These are phyloP conservation scores for Wallacemonas collosoma DNA, from an alignment of 208 protist species.

Conservation along the genomic window DNA sequence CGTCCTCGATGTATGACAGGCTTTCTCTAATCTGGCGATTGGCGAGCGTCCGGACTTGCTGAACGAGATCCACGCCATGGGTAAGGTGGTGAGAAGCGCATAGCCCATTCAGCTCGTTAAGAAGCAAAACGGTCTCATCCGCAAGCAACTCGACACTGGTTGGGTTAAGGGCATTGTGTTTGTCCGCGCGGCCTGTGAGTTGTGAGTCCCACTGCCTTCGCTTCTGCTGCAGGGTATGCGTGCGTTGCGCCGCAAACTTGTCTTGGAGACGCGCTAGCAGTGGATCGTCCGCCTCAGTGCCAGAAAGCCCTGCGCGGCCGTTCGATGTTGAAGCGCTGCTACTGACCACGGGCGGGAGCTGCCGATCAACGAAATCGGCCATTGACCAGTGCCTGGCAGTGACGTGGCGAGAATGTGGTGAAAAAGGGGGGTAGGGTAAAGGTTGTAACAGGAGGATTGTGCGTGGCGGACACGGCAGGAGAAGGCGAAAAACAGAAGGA, in stretches of 20 bases:
- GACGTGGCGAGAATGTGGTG: too few species aligned
- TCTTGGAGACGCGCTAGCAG: constrained; percentile 51
- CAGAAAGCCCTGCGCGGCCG: neutral
- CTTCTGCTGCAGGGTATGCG: constrained; percentile 34
- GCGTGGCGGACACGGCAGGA: too few species aligned
- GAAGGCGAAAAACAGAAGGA: too few species aligned
- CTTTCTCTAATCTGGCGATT: constrained; percentile 75
- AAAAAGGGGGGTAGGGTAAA: too few species aligned
- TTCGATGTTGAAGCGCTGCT: too few species aligned
- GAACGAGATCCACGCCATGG: constrained; percentile 42
- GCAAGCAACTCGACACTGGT: constrained; percentile 71
- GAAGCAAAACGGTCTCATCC: constrained; percentile 50
- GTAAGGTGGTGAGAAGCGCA: constrained; percentile 32
- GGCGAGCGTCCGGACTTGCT: constrained; percentile 49
- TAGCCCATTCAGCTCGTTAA: constrained; percentile 62
- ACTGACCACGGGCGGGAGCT: too few species aligned
- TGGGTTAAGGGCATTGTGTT: constrained; percentile 49
- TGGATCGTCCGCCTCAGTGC: constrained; percentile 21
- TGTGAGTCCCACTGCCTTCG: constrained; percentile 46
- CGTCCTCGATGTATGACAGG: constrained; percentile 63
- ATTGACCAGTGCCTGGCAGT: too few species aligned
- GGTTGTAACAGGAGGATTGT: too few species aligned
- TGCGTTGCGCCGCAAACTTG: constrained; percentile 52
- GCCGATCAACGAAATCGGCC: too few species aligned
- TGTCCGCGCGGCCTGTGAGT: constrained; percentile 33